Base-by-base conservation (phyloP, 1,284 basidiomycete species). In the Microbotryum silenes-acaulis region DNA sequence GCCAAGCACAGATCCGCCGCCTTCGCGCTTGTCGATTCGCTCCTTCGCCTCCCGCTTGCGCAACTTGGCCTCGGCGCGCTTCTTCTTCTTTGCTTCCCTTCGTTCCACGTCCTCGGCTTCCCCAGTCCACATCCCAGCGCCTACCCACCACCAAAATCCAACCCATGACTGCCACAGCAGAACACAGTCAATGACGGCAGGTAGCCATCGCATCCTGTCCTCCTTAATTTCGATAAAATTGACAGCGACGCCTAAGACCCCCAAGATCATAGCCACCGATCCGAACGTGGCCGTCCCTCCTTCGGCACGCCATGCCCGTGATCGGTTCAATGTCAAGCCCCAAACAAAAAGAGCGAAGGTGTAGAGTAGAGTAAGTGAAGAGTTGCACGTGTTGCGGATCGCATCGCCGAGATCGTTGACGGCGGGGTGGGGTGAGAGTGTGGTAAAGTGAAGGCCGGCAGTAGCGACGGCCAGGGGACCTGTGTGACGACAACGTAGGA, bases 241-340 rank as follows among this genome's bases (percentile, higher is more conserved):
- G 72, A 90, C 84, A 0, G 81, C 84, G 0, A 89, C 91, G 51
- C 86, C 88, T 25, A 87, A 78, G 52, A 91, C 71, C 2, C 92
- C 90, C 29, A 97, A 80, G 3, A 80, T 73, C 58, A 94, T 80
- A 0, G 91, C 88, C 7, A 87, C 88, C 20, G 81, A 82, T 23
- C 94, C 94, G 72, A 98, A 99, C 0, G 87, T 87, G 0, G 92
- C 92, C 0, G 94, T 98, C 8, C 94, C 94, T 16, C 94, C 94
- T 42, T 77, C 76, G 21, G 62, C 51, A 20, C 93, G 83, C 94
- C 94, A 98, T 1, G 96, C 96, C 59, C 91, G 84, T 55, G 84
- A 81, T 33, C 91, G 83, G 73, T 97, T 97, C 69, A 98, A 84
- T 57, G 91, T 77, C 63, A 89, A 81, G 48, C 94, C 96, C 94